phyloP scores from a whole-genome alignment of 257 asterid species.

The Asclepias syriaca region DNA sequence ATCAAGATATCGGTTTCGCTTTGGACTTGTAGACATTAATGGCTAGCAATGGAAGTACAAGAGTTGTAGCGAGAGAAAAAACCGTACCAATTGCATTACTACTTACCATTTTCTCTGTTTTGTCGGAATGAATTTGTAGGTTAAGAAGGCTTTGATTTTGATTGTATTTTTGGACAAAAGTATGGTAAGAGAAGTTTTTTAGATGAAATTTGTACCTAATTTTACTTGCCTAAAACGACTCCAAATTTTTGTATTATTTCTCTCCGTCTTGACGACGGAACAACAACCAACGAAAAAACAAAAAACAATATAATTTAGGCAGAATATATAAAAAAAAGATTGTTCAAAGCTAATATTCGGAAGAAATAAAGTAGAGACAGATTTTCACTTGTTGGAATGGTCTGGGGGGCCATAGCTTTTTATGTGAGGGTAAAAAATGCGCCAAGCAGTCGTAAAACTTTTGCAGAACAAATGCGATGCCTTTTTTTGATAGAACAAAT shows the following conservation, averaged over 20 bases:
- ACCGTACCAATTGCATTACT: background rate
- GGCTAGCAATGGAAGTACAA: background rate
- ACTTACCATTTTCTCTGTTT: background rate
- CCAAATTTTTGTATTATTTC: too few species aligned
- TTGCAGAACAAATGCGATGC: background rate
- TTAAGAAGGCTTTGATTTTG: constrained; percentile 9
- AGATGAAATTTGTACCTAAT: too few species aligned
- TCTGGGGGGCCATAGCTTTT: background rate
- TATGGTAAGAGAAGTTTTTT: too few species aligned
- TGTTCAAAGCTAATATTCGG: too few species aligned
- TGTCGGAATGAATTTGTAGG: background rate
- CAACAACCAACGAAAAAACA: too few species aligned
- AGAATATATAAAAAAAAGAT: too few species aligned
- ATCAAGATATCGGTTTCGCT: background rate
- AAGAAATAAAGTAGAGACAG: too few species aligned
- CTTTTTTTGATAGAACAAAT: background rate
- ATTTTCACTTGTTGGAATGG: too few species aligned
- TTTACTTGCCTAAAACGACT: too few species aligned
- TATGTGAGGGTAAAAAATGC: background rate
- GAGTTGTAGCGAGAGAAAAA: background rate
- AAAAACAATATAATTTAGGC: too few species aligned
- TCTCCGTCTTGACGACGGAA: too few species aligned
- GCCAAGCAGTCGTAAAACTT: background rate
- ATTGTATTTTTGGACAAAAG: constrained; percentile 2
- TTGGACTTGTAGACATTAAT: background rate